Percentiles rank a stretch among this genome's conserved stretches.
Evolutionary conservation across 257 asterid species (phyloP).

Genomic region (Osmanthus fragrans): DNA sequence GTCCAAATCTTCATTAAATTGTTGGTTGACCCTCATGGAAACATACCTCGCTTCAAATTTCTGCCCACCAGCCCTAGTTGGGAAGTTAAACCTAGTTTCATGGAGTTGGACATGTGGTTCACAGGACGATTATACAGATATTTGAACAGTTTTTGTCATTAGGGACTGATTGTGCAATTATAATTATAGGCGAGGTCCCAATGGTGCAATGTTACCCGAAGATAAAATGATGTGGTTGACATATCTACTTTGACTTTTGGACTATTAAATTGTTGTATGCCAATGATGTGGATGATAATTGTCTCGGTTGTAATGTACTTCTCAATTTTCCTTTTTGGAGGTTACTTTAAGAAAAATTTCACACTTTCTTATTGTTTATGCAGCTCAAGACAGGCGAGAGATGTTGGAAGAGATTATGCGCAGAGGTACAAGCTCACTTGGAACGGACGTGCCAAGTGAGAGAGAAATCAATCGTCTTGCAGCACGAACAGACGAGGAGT

Average conservation of each 20-base stretch:
- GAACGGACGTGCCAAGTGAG: constrained; percentile 96
- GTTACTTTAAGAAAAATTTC: constrained; percentile 7
- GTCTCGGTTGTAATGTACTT: neutral
- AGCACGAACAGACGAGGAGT: constrained; percentile 93
- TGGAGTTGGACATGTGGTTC: too few relatives aligned
- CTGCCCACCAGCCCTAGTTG: neutral
- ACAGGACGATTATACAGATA: too few relatives aligned
- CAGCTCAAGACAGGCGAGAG: constrained; percentile 97
- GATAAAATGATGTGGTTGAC: neutral
- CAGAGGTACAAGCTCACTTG: constrained; percentile 81
- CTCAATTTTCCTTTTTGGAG: constrained; percentile 1
- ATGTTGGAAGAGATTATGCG: constrained; percentile 97
- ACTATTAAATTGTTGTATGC: neutral
- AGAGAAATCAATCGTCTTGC: constrained; percentile 96
- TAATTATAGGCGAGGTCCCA: neutral
- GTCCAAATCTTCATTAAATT: neutral
- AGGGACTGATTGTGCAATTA: neutral
- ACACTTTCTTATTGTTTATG: constrained; percentile 22
- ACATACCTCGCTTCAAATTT: neutral
- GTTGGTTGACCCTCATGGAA: neutral
- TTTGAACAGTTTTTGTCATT: too few relatives aligned
- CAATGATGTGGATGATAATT: neutral
- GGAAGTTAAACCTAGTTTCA: neutral
- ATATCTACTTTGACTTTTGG: neutral
- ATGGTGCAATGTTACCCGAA: too few relatives aligned